These are phyloP conservation scores for Juncus effusus DNA, from an alignment of 176 grass and related monocot genomes.

Conservation along the genomic window DNA sequence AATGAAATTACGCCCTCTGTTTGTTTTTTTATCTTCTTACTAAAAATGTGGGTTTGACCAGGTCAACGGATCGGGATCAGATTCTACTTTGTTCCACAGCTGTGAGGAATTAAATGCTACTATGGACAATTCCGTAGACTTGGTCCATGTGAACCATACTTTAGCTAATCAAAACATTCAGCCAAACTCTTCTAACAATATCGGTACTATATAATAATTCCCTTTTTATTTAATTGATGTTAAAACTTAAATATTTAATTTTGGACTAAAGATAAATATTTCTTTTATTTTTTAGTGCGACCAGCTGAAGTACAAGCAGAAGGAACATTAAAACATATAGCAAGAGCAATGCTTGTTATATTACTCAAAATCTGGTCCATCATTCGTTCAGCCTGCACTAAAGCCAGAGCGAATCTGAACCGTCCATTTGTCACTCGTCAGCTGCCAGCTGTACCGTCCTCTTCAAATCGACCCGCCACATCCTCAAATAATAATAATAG, in stretches of 20 bases:
- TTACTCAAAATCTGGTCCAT: constrained; percentile 71
- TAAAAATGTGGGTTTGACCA: background rate
- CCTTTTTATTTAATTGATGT: background rate
- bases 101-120: constrained; percentile 26
- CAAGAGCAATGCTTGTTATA: constrained; percentile 34
- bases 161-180: constrained; percentile 15
- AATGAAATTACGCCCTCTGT: background rate
- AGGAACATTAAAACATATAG: constrained; percentile 28
- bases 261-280: background rate
- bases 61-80: constrained; percentile 56
- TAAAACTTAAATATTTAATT: background rate
- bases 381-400: constrained; percentile 32
- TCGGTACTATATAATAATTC: constrained; percentile 22
- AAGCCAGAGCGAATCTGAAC: constrained; percentile 7
- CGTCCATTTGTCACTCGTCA: background rate
- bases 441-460: background rate
- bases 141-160: constrained; percentile 36
- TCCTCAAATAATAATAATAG: no score
- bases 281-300: constrained; percentile 10
- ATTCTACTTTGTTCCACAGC: constrained; percentile 48
- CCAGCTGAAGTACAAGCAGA: constrained; percentile 26
- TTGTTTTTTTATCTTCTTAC: background rate
- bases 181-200: constrained; percentile 25
- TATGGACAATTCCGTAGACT: constrained; percentile 16
- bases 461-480: no score